Conservation (phyloP, 176 grass and related monocot species). For the Bolboschoenus planiculmis region DNA sequence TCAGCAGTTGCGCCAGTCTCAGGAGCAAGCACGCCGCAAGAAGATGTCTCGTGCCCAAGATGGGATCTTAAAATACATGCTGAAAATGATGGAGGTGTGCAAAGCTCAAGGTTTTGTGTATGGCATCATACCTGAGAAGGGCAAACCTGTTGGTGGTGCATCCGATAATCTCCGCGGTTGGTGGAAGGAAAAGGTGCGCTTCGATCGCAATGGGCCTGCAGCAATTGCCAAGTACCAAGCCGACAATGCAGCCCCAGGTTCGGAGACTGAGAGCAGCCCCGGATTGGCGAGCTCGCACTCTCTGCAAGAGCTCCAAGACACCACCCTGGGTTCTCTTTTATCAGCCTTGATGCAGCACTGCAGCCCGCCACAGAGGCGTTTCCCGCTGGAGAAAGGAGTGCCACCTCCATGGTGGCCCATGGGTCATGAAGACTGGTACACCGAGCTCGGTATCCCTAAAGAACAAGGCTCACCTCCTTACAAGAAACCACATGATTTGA, state of each 20-base stretch:
- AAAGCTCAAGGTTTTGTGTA: conserved; percentile 92
- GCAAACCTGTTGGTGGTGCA: conserved; percentile 92
- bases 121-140: conserved; percentile 97
- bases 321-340: conserved; percentile 79
- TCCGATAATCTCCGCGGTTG: conserved; percentile 89
- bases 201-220: conserved; percentile 86
- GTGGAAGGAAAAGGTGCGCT: conserved; percentile 99
- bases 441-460: conserved; percentile 57
- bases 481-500: conserved; percentile 98
- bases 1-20: conserved; percentile 59
- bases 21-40: conserved; percentile 92
- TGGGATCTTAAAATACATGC: conserved; percentile 99
- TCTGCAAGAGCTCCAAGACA: conserved; percentile 92
- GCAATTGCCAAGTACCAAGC: conserved; percentile 88
- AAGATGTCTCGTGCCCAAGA: conserved; percentile 99
- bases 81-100: conserved; percentile 99
- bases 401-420: conserved; percentile 91
- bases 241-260: conserved; percentile 56
- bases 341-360: conserved; percentile 99
- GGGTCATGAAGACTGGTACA: conserved; percentile 73
- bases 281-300: conserved; percentile 50
- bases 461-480: conserved; percentile 79
- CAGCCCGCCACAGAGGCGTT: conserved; percentile 84
- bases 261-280: conserved; percentile 37
- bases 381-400: conserved; percentile 83